Base-by-base conservation (phyloP, 1,284 basidiomycete genomes). In the Malassezia psittaci region DNA sequence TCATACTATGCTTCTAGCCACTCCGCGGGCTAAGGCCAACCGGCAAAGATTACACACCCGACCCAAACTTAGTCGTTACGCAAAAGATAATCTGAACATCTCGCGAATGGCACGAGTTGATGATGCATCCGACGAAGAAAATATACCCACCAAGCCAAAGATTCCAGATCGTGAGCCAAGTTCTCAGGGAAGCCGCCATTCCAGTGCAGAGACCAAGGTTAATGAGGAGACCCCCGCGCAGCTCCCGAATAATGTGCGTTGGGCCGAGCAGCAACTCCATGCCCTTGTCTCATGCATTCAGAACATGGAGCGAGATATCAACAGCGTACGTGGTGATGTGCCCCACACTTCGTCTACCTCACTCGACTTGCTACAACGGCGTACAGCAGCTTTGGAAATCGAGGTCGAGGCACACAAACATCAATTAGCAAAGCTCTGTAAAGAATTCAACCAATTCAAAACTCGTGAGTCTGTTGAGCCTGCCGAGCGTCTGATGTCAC, bases 141-240 rank as follows among this genome's bases (percentile, higher is more conserved):
- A 45, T 24, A 24, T 13, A 16, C 6, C n/a, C 4, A 9, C 45
- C 16, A 32, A 5, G 24, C 19, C 12, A 5, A 32, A 35, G 11
- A 13, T 15, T 15, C 19, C 13, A 3, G n/a, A 3, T 7, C 24
- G 24, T 5, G 13, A 12, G 33, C 45, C 34, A 8, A 47, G 45
- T 12, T 32, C 42, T 18, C 45, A 24, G 32, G 35, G 45, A 39
- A 57, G 55, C 41, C 55, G 55, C 9, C 55, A 57, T 37, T 57
- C 55, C 33, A 57, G 55, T 24, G 42, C 45, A 9, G 55, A 57
- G 34, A 57, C 55, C 19, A 47, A 43, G 40, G 55, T 57, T 18
- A 43, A 52, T 37, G 54, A 56, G 21, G 48, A 18, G 8, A 40
- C 18, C 13, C 34, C 40, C 7, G 18, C 47, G 10, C 48, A 39